Base-by-base conservation (phyloP, 192 early-diverging fungal genomes). In the Glomus cerebriforme region DNA sequence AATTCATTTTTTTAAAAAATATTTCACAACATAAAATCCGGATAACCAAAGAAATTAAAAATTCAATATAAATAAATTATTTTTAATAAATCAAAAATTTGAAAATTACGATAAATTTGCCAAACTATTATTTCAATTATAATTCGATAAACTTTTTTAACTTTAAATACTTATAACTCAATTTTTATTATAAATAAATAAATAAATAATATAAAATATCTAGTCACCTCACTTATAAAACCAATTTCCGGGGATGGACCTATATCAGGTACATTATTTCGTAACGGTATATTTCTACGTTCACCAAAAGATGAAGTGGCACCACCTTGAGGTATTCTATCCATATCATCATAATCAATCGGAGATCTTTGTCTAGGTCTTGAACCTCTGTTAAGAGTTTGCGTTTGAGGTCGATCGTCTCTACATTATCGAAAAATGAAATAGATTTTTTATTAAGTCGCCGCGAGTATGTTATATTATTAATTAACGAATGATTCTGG, bases 301-400 rank as follows among this genome's bases (percentile, higher is more conserved):
- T 75, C 73, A 35, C 4, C 31, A 62, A 75, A 75, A 6, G 74
- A 27, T 45, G 24, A 27, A 49, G 8, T 69, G 9, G 35, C 34
- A 27, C 59, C 59, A 62, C 74, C 59, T 35, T 59, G 74, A 32
- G 54, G 59, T 19, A 34, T 24, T 34, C 74, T 75, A 37, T 75
- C 74, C 59, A 75, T 62, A 54, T 75, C 74, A 24, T 75, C 74
- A 39, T 75, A 75, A 15, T 63, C 74, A 19, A 75, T 45, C 4
- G 74, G 59, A 35, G 59, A 32, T 35, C 74, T 34, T 34, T 59
- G 74, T 15, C 74, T 73, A 43, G 27, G 27, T 22, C 34, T 73
- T 43, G 24, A 43, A 19, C 4, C 7, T 5, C 26, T 49, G 5
- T 49, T 49, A 9, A 34, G 34, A n/a, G 67, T 9, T 34, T 35